Evolutionary conservation across 306 rosid species (phyloP).

Genomic region (Pyrus bretschneideri): DNA sequence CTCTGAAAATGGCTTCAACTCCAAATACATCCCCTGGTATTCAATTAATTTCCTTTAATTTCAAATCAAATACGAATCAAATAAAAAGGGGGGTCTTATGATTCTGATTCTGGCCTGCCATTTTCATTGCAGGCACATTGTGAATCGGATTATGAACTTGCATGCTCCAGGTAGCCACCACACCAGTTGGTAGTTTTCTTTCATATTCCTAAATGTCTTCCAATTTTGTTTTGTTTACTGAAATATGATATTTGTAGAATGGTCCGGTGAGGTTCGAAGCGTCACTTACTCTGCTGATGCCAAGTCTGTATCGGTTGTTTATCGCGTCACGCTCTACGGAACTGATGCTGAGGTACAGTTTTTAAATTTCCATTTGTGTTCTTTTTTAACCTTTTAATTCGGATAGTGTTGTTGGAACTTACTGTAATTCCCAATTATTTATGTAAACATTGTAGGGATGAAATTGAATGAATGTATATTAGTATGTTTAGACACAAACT

Average conservation of each 20-base stretch:
- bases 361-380: neutral
- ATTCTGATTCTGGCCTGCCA: neutral
- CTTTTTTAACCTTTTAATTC: neutral
- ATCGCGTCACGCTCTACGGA: slow-evolving; percentile 80
- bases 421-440: neutral
- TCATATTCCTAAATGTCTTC: neutral
- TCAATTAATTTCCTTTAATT: neutral
- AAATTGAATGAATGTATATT: no score
- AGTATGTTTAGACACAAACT: no score
- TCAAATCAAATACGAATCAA: neutral
- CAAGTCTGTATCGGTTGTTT: slow-evolving; percentile 71
- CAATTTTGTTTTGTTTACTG: neutral
- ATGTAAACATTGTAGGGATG: neutral
- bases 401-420: neutral
- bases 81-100: neutral
- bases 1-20: slow-evolving; percentile 41
- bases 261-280: slow-evolving; percentile 81
- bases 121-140: slow-evolving; percentile 46
- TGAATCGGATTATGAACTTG: slow-evolving; percentile 66
- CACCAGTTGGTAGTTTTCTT: slow-evolving; percentile 28
- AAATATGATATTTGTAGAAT: slow-evolving; percentile 34
- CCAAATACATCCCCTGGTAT: slow-evolving; percentile 69
- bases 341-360: slow-evolving; percentile 77
- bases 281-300: slow-evolving; percentile 54
- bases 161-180: slow-evolving; percentile 61